Conservation (phyloP, 352 stramenopile species). For the Peronosclerospora sorghi region DNA sequence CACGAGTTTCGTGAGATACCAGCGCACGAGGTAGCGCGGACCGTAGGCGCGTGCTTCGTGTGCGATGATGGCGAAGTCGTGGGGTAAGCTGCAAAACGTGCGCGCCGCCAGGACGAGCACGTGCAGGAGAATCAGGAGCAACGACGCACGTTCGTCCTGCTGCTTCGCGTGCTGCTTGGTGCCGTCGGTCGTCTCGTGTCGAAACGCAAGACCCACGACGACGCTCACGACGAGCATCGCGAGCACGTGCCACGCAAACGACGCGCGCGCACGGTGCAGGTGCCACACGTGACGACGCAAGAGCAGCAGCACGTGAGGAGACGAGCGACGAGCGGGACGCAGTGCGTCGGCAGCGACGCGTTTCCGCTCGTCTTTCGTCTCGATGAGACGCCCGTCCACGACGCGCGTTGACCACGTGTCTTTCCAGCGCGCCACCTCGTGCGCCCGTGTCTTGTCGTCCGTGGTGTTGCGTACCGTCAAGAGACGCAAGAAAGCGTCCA, state of each 20-base stretch:
- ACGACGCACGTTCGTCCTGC: slow-evolving; percentile 35
- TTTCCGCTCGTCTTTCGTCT: slow-evolving; percentile 1
- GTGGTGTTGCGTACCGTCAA: no score
- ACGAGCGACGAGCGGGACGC: no score
- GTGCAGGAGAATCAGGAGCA: slow-evolving; percentile 28
- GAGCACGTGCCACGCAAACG: slow-evolving; percentile 28
- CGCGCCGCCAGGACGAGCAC: slow-evolving; percentile 20
- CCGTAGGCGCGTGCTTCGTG: slow-evolving; percentile 22
- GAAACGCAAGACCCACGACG: slow-evolving; percentile 33
- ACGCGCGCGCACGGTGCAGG: slow-evolving; percentile 22
- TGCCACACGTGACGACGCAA: slow-evolving; percentile 31
- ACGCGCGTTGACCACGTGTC: slow-evolving; percentile 26
- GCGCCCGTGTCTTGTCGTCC: slow-evolving; percentile 18
- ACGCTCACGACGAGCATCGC: slow-evolving; percentile 32
- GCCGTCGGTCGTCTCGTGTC: slow-evolving; percentile 31
- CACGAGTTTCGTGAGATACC: slow-evolving; percentile 29
- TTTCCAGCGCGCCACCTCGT: no score
- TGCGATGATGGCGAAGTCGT: slow-evolving; percentile 18
- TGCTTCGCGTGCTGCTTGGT: slow-evolving; percentile 30
- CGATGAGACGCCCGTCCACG: slow-evolving; percentile 9
- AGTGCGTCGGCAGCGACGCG: no score
- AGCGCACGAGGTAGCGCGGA: slow-evolving; percentile 7
- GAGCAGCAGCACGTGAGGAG: no score
- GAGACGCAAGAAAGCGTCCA: slow-evolving; percentile 58
- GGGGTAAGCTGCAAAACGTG: slow-evolving; percentile 22